Conservation (phyloP, 352 stramenopile species). For the Phytophthora pisi region DNA sequence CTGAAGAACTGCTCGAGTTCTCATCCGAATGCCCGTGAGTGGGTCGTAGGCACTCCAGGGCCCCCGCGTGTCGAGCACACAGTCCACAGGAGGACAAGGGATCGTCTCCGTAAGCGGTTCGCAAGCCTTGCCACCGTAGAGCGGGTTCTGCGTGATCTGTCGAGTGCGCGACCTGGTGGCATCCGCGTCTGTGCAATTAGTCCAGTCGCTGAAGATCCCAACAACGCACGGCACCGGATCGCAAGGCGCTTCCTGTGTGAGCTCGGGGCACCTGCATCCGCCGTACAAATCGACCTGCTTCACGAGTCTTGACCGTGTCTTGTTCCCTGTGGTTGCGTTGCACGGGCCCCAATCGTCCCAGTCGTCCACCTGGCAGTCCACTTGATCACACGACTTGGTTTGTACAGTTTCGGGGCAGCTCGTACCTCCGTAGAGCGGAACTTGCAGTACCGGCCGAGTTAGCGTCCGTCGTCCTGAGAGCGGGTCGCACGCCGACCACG, state of each 20-base stretch:
- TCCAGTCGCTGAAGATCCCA: conserved; percentile 55
- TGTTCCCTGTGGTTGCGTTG: conserved; percentile 33
- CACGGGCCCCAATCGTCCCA: conserved; percentile 42
- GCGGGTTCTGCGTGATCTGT: conserved; percentile 30
- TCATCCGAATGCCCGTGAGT: conserved; percentile 38
- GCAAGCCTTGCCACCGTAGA: conserved; percentile 51
- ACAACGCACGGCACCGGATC: conserved; percentile 52
- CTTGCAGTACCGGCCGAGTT: conserved; percentile 42
- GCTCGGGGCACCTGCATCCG: conserved; percentile 46
- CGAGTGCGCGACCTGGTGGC: conserved; percentile 39
- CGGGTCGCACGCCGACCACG: conserved; percentile 46
- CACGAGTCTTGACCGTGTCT: conserved; percentile 45
- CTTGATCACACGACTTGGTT: conserved; percentile 52
- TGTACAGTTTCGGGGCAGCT: conserved; percentile 37
- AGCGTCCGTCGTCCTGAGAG: conserved; percentile 35
- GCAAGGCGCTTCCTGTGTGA: conserved; percentile 47
- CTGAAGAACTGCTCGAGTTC: conserved; percentile 36
- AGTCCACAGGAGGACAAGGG: conserved; percentile 53
- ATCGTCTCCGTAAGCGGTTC: conserved; percentile 28
- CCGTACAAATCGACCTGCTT: conserved; percentile 57
- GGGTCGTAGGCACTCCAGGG: conserved; percentile 50
- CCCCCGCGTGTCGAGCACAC: conserved; percentile 44
- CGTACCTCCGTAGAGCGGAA: conserved; percentile 42
- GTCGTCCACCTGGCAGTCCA: conserved; percentile 51
- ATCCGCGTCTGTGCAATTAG: conserved; percentile 49